These are phyloP conservation scores for Papiliotrema terrestris DNA, from an alignment of 1,284 basidiomycete species.

Conservation along the genomic window DNA sequence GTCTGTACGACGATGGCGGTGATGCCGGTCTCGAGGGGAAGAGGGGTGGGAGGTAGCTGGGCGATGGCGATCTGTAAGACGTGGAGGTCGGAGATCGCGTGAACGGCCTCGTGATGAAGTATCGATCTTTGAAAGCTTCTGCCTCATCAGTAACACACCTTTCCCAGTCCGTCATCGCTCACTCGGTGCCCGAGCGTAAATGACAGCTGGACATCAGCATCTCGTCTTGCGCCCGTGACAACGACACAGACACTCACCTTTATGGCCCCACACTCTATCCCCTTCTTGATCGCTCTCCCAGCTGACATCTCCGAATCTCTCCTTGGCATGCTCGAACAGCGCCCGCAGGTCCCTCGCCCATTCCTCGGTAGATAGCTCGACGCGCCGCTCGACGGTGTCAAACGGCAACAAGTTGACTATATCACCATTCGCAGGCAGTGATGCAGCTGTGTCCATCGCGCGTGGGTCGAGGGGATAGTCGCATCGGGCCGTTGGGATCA, in stretches of 20 bases:
- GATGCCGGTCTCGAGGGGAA: conserved; percentile 9
- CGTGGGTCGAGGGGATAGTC: not conserved
- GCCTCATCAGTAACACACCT: not conserved
- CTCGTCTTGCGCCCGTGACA: not conserved
- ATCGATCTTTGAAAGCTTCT: conserved; percentile 71
- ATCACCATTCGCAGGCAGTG: not conserved
- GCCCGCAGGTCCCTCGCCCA: conserved; percentile 75
- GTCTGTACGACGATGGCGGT: conserved; percentile 15
- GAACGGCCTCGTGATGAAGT: conserved; percentile 54
- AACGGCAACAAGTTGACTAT: not conserved
- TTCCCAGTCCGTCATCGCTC: conserved; percentile 13
- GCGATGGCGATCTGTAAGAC: conserved; percentile 11
- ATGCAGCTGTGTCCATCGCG: not conserved
- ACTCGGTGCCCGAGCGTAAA: conserved; percentile 84
- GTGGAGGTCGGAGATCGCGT: conserved; percentile 43
- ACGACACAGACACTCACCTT: conserved; percentile 26
- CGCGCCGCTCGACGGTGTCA: conserved; percentile 26
- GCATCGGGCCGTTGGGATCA: not conserved
- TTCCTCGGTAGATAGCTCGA: conserved; percentile 34
- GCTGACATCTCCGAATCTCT: conserved; percentile 86
- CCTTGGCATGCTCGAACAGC: conserved; percentile 73
- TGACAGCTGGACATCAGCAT: conserved; percentile 61
- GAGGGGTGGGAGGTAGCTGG: conserved; percentile 14
- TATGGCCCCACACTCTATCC: conserved; percentile 47
- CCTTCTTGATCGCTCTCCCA: conserved; percentile 68